Evolutionary conservation across 371 early-diverging fungal species (phyloP).

Genomic region (Chytridium lagenaria): DNA sequence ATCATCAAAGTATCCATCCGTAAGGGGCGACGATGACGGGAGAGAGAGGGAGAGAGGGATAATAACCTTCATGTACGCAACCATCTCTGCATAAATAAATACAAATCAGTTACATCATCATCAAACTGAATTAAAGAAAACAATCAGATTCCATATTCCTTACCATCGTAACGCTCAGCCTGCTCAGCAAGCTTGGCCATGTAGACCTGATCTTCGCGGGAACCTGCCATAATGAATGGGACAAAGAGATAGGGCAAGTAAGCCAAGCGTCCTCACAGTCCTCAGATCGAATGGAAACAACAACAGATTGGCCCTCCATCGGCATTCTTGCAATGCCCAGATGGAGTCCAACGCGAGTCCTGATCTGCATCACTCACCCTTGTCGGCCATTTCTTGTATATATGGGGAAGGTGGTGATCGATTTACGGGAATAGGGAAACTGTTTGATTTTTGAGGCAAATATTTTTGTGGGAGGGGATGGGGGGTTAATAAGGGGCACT

Average conservation of each 20-base stretch:
- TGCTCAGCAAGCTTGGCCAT: slow-evolving; percentile 99
- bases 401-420: no score
- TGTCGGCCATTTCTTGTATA: slow-evolving; percentile 8
- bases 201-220: slow-evolving; percentile 63
- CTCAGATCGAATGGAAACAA: neutral
- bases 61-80: slow-evolving; percentile 86
- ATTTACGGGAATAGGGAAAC: no score
- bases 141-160: no score
- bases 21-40: slow-evolving; percentile 30
- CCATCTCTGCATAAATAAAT: slow-evolving; percentile 81
- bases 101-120: no score
- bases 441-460: no score
- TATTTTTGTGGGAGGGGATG: no score
- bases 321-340: neutral
- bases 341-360: neutral
- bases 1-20: no score
- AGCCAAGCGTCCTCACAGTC: neutral
- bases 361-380: slow-evolving; percentile 8
- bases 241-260: no score
- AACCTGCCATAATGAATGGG: no score
- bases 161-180: slow-evolving; percentile 99
- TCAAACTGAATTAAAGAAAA: no score
- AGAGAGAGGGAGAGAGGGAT: slow-evolving; percentile 65
- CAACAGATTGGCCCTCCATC: neutral
- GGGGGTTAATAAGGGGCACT: no score